A percentile compares a stretch with the other conserved stretches of the same genome.
These are phyloP conservation scores for Trichosporon sp. DNA, from an alignment of 1,284 basidiomycete genomes.

Conservation along the genomic window DNA sequence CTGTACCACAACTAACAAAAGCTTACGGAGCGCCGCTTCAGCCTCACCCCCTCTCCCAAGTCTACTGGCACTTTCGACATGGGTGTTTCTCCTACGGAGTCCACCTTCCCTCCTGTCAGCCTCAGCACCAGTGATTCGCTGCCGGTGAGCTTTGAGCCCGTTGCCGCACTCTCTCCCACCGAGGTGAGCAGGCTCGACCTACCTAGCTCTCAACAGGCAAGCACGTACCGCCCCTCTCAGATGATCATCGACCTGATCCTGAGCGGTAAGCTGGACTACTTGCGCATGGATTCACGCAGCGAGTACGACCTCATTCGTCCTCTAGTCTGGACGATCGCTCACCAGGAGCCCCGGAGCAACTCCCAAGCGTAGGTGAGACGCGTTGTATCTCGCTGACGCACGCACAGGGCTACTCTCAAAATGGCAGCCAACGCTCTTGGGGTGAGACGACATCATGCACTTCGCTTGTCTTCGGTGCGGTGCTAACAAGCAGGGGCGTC, in stretches of 20 bases:
- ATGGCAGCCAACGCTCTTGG: constrained; percentile 45
- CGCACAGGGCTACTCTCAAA: constrained; percentile 42
- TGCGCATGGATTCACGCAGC: constrained; percentile 30
- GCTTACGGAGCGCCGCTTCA: constrained; percentile 20
- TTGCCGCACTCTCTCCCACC: not conserved
- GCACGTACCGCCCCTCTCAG: constrained; percentile 23
- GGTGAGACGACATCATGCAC: constrained; percentile 30
- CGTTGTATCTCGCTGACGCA: not conserved
- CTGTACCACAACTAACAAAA: not conserved
- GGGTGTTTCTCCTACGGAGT: not conserved
- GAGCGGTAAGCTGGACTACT: constrained; percentile 33
- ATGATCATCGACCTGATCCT: constrained; percentile 31
- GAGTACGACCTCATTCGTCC: constrained; percentile 38
- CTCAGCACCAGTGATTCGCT: not conserved
- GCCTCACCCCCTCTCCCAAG: not conserved
- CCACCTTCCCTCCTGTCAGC: not conserved
- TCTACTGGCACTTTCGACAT: constrained; percentile 11
- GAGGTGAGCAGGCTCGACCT: not conserved
- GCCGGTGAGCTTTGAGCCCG: not conserved
- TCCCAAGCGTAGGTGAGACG: constrained; percentile 39
- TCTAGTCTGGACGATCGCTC: constrained; percentile 48
- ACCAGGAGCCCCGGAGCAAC: constrained; percentile 43
- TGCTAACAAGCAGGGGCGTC: constrained; percentile 24
- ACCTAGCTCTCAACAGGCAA: not conserved
- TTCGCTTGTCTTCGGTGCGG: too few species aligned